Evolutionary conservation across 108 stramenopile genomes (phyloP), one percentile per base, ranked within the genome.

Genomic region (Skeletonema marinoi): DNA sequence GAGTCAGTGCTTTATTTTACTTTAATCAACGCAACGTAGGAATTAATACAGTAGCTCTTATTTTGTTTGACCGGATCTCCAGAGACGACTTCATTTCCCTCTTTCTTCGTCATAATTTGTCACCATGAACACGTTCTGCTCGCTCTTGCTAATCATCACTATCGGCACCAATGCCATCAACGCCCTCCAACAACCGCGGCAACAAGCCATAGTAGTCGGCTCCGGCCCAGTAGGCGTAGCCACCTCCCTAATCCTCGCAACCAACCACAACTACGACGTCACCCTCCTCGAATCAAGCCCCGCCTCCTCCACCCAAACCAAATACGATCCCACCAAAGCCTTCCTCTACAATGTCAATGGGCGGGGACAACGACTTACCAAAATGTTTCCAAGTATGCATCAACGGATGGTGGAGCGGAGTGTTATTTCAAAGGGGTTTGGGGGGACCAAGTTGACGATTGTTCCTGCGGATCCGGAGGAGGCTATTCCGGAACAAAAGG

Each of bases 291-390:
- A 88, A 71, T 64, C 71, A 14, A 25, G 71, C 6, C 64, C 68
- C 0, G 44, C 19, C 36, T 41, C 69, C 14, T 21, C 66, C 19
- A 17, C 60, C 16, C 74, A 65, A 32, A 44, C 61, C 12, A 68
- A 77, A 2, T 88, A 85, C 54, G 82, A 86, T 72, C 85, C 87
- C 17, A 70, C 82, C 68, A 75, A 82, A 60, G 85, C 85, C 25
- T 88, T 83, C 71, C 68, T 83, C 2, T 88, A 80, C 71, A 76
- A 80, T 62, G 83, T 88, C 63, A 78, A 80, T 65, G 32, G 60
- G 10, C 64, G 87, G 30, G 87, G 87, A 25, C 87, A 88, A 70
- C 60, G 25, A 38, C 61, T 88, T 11, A 88, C 87, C 6, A 78
- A 77, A 31, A 29, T 65, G 61, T 85, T 85, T 70, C 78, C 84